These are phyloP conservation scores for Cladorrhinum sp. DNA, from an alignment of 2,329 filamentous ascomycete species.

Conservation along the genomic window DNA sequence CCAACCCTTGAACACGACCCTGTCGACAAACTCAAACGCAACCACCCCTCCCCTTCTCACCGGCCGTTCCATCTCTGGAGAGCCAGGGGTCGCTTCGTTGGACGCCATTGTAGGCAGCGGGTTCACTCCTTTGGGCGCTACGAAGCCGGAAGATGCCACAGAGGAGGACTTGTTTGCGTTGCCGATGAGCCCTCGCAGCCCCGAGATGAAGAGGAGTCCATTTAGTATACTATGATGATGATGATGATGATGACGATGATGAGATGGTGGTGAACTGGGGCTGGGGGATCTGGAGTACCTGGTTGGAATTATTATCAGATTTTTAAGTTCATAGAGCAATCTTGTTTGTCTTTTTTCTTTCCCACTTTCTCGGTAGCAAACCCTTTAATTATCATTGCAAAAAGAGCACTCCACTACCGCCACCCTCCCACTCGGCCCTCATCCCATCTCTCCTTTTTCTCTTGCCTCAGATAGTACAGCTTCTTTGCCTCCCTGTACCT, in stretches of 20 bases:
- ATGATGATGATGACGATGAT: too few species aligned
- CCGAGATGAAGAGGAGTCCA: slow-evolving; percentile 80
- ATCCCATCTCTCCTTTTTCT: slow-evolving; percentile 92
- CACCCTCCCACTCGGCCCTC: slow-evolving; percentile 93
- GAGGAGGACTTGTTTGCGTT: slow-evolving; percentile 86
- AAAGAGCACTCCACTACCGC: too few species aligned
- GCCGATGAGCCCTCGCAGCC: slow-evolving; percentile 80
- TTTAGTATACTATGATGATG: slow-evolving; percentile 59
- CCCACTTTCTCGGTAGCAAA: not conserved
- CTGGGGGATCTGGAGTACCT: not conserved
- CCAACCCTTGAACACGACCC: slow-evolving; percentile 23
- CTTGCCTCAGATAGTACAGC: slow-evolving; percentile 73
- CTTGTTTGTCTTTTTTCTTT: not conserved
- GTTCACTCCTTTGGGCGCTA: slow-evolving; percentile 31
- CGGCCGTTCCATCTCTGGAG: slow-evolving; percentile 35
- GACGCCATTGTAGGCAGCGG: slow-evolving; percentile 40
- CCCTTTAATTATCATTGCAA: not conserved
- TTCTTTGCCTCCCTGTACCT: slow-evolving; percentile 77
- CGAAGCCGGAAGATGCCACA: slow-evolving; percentile 44
- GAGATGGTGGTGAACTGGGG: not conserved
- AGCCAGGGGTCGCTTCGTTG: slow-evolving; percentile 36
- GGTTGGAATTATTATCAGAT: not conserved
- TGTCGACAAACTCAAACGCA: slow-evolving; percentile 61
- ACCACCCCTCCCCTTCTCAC: slow-evolving; percentile 53
- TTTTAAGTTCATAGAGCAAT: not conserved